These are phyloP conservation scores for Verticillium albo-atrum DNA, from an alignment of 2,329 filamentous ascomycete genomes.

Conservation along the genomic window DNA sequence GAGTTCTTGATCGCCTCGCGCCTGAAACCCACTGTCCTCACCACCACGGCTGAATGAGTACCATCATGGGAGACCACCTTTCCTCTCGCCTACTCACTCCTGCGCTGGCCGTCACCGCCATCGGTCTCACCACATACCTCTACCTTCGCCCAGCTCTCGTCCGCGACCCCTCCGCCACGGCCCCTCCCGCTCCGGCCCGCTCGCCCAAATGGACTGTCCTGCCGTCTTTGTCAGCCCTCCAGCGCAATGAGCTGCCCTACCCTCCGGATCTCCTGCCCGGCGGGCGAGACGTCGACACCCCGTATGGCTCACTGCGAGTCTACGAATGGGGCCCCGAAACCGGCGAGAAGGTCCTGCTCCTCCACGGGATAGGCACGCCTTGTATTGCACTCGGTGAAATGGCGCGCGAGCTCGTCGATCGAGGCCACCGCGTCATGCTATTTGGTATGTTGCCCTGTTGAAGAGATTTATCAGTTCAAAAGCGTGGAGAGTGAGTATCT, in stretches of 20 bases:
- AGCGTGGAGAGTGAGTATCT: no score
- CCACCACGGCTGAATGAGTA: neutral
- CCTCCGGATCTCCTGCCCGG: constrained; percentile 68
- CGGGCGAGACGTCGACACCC: constrained; percentile 61
- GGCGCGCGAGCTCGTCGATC: constrained; percentile 58
- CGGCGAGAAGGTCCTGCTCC: constrained; percentile 67
- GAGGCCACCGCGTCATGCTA: constrained; percentile 72
- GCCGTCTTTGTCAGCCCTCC: constrained; percentile 9
- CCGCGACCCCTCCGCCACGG: neutral
- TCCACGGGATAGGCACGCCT: constrained; percentile 81
- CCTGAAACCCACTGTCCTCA: neutral
- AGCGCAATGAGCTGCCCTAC: constrained; percentile 49
- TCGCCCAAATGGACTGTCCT: constrained; percentile 9
- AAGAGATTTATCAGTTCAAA: no score
- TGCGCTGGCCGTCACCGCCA: constrained; percentile 8
- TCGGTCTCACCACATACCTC: constrained; percentile 30
- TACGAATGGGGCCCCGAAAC: constrained; percentile 77
- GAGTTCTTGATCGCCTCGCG: neutral
- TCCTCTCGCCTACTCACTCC: neutral
- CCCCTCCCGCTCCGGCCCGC: constrained; percentile 6
- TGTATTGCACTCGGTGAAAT: constrained; percentile 64
- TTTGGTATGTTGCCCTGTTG: constrained; percentile 57
- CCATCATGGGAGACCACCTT: neutral
- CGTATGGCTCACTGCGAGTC: constrained; percentile 67
- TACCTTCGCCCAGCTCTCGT: constrained; percentile 18